Conservation (phyloP, 345 rosid species). For the Crucihimalaya himalaica region DNA sequence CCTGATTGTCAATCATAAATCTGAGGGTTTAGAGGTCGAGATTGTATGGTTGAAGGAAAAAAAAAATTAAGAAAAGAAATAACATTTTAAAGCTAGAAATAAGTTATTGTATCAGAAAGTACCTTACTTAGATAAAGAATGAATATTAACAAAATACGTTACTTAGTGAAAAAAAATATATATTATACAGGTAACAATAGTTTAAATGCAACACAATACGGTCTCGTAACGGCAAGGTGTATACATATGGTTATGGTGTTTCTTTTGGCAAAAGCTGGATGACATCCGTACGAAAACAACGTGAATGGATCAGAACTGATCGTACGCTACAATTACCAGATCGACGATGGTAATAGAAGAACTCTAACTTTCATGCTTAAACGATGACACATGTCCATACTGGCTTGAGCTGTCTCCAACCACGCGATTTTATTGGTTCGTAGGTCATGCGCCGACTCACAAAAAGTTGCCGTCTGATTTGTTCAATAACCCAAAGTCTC, state of each 20-base stretch:
- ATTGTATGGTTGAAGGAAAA: too few species aligned
- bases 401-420: background rate
- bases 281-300: background rate
- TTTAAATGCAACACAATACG: background rate
- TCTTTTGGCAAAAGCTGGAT: background rate
- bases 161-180: background rate
- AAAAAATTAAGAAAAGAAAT: background rate
- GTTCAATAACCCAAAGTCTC: background rate
- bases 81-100: background rate
- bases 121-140: too few species aligned
- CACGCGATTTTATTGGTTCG: background rate
- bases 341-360: conserved; percentile 23
- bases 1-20: background rate
- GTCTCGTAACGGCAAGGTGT: conserved; percentile 5
- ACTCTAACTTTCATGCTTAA: conserved; percentile 30
- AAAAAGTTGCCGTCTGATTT: background rate
- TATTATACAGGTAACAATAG: background rate
- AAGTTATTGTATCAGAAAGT: background rate
- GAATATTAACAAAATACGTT: background rate
- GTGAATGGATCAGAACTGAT: conserved; percentile 17
- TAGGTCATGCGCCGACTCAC: conserved; percentile 14
- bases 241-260: background rate
- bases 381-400: conserved; percentile 17
- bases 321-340: conserved; percentile 11
- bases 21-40: background rate